Percentiles rank a stretch among this genome's conserved stretches.
Evolutionary conservation across 768 basidiomycete species (phyloP).

Genomic region (Mycena polygramma): DNA sequence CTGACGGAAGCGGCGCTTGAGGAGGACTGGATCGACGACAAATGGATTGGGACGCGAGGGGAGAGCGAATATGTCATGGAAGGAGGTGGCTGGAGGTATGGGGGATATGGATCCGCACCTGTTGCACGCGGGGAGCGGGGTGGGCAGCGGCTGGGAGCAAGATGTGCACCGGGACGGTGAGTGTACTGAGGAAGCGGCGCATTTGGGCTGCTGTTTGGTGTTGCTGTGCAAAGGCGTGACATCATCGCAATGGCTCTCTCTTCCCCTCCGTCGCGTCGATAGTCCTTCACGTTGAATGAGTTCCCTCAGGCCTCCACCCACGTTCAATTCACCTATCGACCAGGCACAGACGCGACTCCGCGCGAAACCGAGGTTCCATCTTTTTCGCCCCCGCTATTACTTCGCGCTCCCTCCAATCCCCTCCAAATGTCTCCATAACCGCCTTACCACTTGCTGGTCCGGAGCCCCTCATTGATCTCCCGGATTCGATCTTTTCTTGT

Average conservation of each 20-base stretch:
- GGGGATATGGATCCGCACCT: slow-evolving; percentile 77
- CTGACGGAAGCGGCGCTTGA: slow-evolving; percentile 76
- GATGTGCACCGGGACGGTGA: slow-evolving; percentile 63
- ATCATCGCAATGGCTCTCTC: slow-evolving; percentile 3
- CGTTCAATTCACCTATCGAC: not conserved
- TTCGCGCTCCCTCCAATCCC: not conserved
- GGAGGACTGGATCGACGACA: slow-evolving; percentile 66
- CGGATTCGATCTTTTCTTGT: slow-evolving; percentile 6
- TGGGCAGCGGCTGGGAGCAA: slow-evolving; percentile 71
- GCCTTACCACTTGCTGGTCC: slow-evolving; percentile 26
- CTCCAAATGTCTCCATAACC: slow-evolving; percentile 28
- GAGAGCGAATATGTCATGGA: slow-evolving; percentile 79
- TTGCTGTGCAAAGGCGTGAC: not conserved
- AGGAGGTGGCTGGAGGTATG: slow-evolving; percentile 66
- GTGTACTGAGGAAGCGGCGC: slow-evolving; percentile 21
- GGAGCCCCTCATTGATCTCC: slow-evolving; percentile 32
- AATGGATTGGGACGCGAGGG: slow-evolving; percentile 78
- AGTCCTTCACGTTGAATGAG: too few relatives aligned
- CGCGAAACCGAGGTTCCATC: slow-evolving; percentile 20
- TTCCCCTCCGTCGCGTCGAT: too few relatives aligned
- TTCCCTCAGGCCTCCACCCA: slow-evolving; percentile 18
- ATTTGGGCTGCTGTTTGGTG: not conserved
- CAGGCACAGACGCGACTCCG: slow-evolving; percentile 23
- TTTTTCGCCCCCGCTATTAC: slow-evolving; percentile 12
- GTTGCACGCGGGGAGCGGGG: slow-evolving; percentile 79